Conservation (phyloP, 306 rosid genomes). For the Prunus davidiana region DNA sequence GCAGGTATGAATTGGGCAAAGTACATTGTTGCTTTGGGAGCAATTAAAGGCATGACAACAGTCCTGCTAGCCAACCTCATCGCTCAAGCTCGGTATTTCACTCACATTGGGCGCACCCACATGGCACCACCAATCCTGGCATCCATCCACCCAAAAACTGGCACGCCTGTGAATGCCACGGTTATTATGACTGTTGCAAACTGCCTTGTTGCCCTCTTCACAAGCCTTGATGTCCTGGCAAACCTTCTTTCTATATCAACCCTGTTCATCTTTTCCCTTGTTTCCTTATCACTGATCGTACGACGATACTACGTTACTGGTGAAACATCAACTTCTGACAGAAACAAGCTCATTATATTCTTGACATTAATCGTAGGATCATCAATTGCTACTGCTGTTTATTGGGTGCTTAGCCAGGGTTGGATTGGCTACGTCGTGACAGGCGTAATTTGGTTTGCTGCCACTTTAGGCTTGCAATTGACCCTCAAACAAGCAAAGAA, state of each 20-base stretch:
- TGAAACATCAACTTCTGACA: slow-evolving; percentile 16
- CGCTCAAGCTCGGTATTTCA: slow-evolving; percentile 33
- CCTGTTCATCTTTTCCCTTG: slow-evolving; percentile 30
- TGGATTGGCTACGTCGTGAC: slow-evolving; percentile 20
- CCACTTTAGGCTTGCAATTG: slow-evolving; percentile 22
- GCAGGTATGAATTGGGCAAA: slow-evolving; percentile 31
- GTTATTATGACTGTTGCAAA: slow-evolving; percentile 31
- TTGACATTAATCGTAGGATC: slow-evolving; percentile 20
- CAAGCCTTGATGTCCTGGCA: slow-evolving; percentile 27
- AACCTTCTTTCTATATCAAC: slow-evolving; percentile 33
- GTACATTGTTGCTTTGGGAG: slow-evolving; percentile 34
- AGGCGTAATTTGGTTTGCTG: slow-evolving; percentile 8
- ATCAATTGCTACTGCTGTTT: slow-evolving; percentile 20
- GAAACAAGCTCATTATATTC: slow-evolving; percentile 18
- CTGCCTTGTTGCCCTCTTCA: slow-evolving; percentile 36
- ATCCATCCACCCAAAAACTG: slow-evolving; percentile 19
- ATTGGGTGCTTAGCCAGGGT: slow-evolving; percentile 1
- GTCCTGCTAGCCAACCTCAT: slow-evolving; percentile 26
- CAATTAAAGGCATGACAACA: slow-evolving; percentile 28
- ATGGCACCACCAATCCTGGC: slow-evolving; percentile 35
- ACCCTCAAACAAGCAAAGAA: slow-evolving; percentile 33
- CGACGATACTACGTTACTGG: slow-evolving; percentile 23
- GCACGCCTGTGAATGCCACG: slow-evolving; percentile 28
- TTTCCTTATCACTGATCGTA: slow-evolving; percentile 17
- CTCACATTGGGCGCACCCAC: slow-evolving; percentile 34